These are phyloP conservation scores for sweet orange (Citrus sinensis) DNA, from an alignment of 345 rosid species.

Conservation along the genomic window DVS_A1.0 CM039161.1:22473501-22474000, in stretches of 20 bases:
- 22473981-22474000: not conserved
- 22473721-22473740: no score
- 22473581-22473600: not conserved
- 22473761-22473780: no score
- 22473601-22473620: no score
- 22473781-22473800: not conserved
- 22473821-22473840: not conserved
- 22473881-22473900: not conserved
- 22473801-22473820: not conserved
- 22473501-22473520: not conserved
- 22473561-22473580: no score
- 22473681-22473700: no score
- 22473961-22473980: not conserved
- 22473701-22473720: no score
- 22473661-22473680: no score
- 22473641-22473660: no score
- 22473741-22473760: no score
- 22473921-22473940: not conserved
- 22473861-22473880: not conserved
- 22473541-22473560: not conserved
- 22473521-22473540: no score
- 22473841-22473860: not conserved
- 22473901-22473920: not conserved
- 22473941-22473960: no score
- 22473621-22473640: no score